Conservation (phyloP, 345 rosid genomes). For the Rhodamnia rubescens region DNA sequence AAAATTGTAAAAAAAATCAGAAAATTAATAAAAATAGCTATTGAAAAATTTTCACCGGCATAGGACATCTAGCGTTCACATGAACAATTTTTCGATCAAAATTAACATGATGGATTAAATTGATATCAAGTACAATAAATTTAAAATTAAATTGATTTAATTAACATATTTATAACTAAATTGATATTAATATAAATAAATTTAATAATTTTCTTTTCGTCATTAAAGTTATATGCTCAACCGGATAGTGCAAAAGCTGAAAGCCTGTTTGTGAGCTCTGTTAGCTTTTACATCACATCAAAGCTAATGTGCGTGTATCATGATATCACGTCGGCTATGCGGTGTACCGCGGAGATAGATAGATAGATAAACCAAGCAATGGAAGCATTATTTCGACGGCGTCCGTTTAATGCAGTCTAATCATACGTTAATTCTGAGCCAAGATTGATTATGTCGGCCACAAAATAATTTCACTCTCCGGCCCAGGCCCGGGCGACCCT, state of each 20-base stretch:
- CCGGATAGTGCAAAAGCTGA: not conserved
- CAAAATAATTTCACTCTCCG: no score
- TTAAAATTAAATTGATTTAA: no score
- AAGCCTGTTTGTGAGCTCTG: not conserved
- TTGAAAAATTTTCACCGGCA: not conserved
- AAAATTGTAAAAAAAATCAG: not conserved
- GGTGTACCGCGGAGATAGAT: not conserved
- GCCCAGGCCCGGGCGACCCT: no score
- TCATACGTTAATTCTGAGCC: no score
- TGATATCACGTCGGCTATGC: not conserved
- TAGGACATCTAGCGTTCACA: not conserved
- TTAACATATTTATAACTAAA: no score
- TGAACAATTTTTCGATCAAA: fast-evolving
- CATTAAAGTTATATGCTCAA: not conserved
- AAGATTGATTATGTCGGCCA: no score
- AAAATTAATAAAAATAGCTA: not conserved
- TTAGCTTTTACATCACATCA: not conserved
- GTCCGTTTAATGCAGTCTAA: no score
- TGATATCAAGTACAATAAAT: not conserved
- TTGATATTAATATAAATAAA: no score
- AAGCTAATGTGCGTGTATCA: not conserved
- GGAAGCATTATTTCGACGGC: not conserved
- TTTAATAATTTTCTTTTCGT: no score
- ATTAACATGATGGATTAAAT: not conserved
- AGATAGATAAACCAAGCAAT: not conserved